Evolutionary conservation across 495 filamentous ascomycete genomes (phyloP).

Genomic region (Amorphotheca resinae): DNA sequence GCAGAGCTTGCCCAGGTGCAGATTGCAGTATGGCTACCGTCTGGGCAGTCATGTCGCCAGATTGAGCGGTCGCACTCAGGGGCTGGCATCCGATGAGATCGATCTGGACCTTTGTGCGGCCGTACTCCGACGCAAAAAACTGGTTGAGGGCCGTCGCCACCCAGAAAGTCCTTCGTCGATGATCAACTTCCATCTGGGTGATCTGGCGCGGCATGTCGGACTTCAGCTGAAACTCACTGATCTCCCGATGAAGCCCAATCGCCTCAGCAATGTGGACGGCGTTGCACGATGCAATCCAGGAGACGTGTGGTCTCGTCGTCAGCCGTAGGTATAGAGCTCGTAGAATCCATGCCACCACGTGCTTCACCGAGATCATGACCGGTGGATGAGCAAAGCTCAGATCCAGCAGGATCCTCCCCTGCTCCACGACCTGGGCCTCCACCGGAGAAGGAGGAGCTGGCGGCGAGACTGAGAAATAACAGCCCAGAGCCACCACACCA

Average conservation of each 20-base stretch:
- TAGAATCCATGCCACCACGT: constrained; percentile 37
- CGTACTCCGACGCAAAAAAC: constrained; percentile 40
- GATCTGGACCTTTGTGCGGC: constrained; percentile 20
- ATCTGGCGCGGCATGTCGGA: constrained; percentile 18
- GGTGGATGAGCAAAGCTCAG: constrained; percentile 3
- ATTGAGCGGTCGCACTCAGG: not conserved
- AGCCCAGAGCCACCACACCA: constrained; percentile 37
- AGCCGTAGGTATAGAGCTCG: constrained; percentile 39
- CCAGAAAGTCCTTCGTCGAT: constrained; percentile 5
- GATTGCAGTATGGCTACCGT: constrained; percentile 2
- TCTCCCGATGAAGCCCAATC: constrained; percentile 32
- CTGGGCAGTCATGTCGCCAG: constrained; percentile 1
- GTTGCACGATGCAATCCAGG: constrained; percentile 44
- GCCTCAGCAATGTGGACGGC: constrained; percentile 42
- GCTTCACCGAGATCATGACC: constrained; percentile 14
- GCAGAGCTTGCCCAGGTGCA: not conserved
- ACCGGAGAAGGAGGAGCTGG: not conserved
- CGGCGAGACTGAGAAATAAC: constrained; percentile 28
- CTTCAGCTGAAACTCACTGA: constrained; percentile 21
- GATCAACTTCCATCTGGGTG: constrained; percentile 29
- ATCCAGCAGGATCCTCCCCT: constrained; percentile 6
- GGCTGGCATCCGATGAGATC: constrained; percentile 3
- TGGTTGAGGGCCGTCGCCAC: constrained; percentile 35
- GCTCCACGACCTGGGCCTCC: constrained; percentile 8
- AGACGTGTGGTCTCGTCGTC: constrained; percentile 37